Evolutionary conservation across 116 monocot genomes (phyloP).

Genomic region (Papilionanthe hybrid): DNA sequence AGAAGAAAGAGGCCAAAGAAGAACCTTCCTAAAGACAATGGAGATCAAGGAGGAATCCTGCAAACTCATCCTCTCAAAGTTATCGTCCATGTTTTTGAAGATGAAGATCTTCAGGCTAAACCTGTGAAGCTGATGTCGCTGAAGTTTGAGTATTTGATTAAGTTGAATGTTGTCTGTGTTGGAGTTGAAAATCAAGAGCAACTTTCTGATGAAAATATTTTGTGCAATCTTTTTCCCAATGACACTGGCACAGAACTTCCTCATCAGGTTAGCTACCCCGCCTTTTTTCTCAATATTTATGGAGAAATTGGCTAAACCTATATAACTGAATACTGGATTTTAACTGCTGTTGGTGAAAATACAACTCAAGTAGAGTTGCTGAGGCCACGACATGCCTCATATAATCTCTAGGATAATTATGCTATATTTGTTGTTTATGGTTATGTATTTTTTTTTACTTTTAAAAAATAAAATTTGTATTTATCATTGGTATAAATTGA

Average conservation of each 20-base stretch:
- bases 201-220: slow-evolving; percentile 46
- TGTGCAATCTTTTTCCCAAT: slow-evolving; percentile 94
- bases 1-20: slow-evolving; percentile 83
- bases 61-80: slow-evolving; percentile 81
- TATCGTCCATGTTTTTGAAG: slow-evolving; percentile 63
- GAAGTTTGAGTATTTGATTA: slow-evolving; percentile 86
- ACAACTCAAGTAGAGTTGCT: too few relatives aligned
- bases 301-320: neutral
- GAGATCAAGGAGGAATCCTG: slow-evolving; percentile 35
- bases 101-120: slow-evolving; percentile 41
- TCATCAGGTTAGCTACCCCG: slow-evolving; percentile 40
- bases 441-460: too few relatives aligned
- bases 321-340: neutral
- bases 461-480: too few relatives aligned
- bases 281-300: neutral
- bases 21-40: slow-evolving; percentile 36
- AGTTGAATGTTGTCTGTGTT: slow-evolving; percentile 86
- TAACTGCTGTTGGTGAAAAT: neutral
- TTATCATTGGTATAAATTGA: too few relatives aligned
- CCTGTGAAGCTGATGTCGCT: slow-evolving; percentile 48
- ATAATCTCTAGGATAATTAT: too few relatives aligned
- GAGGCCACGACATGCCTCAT: too few relatives aligned
- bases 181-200: slow-evolving; percentile 70
- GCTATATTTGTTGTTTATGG: too few relatives aligned
- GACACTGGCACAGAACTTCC: slow-evolving; percentile 88